Conservation (phyloP, 257 asterid species). For the Coffea canephora region DNA sequence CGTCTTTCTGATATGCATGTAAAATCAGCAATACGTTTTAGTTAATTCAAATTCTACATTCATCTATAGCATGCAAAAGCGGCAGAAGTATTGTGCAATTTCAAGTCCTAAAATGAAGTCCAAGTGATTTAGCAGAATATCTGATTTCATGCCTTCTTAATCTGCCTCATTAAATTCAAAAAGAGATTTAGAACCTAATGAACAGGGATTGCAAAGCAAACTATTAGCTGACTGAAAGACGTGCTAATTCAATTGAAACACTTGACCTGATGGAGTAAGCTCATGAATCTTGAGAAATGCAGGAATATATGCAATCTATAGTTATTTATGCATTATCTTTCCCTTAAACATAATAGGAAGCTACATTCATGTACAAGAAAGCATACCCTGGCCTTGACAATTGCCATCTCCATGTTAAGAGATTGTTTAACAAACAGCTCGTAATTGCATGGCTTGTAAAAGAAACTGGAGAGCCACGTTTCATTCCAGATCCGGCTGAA, state of each 20-base stretch:
- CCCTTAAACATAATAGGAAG: not conserved
- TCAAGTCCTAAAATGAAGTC: not conserved
- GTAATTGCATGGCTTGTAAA: conserved; percentile 94
- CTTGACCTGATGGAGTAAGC: not conserved
- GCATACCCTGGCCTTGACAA: conserved; percentile 92
- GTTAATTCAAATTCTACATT: not conserved
- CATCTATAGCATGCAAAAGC: not conserved
- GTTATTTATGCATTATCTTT: not conserved
- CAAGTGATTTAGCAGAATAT: not conserved
- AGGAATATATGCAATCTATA: not conserved
- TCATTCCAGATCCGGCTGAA: conserved; percentile 97
- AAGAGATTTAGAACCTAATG: not conserved
- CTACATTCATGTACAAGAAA: not conserved
- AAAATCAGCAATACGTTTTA: not conserved
- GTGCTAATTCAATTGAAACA: too few species aligned
- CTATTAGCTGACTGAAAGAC: not conserved
- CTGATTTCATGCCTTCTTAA: not conserved
- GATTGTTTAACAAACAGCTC: conserved; percentile 99
- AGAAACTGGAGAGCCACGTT: conserved; percentile 92
- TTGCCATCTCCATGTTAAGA: conserved; percentile 96
- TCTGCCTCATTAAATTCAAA: not conserved
- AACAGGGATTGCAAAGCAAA: not conserved
- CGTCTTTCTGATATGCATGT: not conserved
- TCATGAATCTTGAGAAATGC: not conserved
- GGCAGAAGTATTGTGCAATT: not conserved